Evolutionary conservation across 78 protist genomes (phyloP), one percentile per base, ranked within the genome.

Genomic region (Dictyostelium capitatum): DNA sequence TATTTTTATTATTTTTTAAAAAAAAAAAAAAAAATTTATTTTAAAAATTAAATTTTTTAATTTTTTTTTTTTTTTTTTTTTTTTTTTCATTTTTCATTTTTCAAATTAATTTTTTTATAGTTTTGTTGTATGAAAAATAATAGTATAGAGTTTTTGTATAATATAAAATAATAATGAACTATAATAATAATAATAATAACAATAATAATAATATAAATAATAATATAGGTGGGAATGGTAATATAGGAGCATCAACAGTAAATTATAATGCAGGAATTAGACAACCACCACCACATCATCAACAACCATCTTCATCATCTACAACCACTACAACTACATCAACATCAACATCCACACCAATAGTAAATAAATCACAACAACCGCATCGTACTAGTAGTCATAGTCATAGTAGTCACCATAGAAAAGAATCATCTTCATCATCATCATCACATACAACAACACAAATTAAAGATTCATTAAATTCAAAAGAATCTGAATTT

Each of bases 401-500:
- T 59, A 59, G 70, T 69, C 20, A 19, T 15, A 70, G 6, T 67
- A 67, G 12, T 32, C 14, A 0, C 6, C n/a, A 32, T 67, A 25
- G 32, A 30, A 28, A 2, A 37, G 43, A 37, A 19, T 23, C 69
- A 59, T 23, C 69, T 3, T 19, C 15, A 59, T 0, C 69, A 59
- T 59, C 69, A 19, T 59, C 69, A 59, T 23, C 69, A 59, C 67
- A 57, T 5, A 7, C 67, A 57, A 3, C 69, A 59, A 11, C 10
- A 59, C 43, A 17, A 70, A 70, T 30, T 28, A 37, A 73, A 51
- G 83, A 79, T 79, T 19, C 59, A 56, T 15, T 79, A 12, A 79
- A 79, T 54, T 32, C 20, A 37, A 79, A n/a, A 74, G 41, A 46
- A 11, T 75, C 82, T 20, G 93, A 87, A 9, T 87, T 47, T 47